These are phyloP conservation scores for Cryptococcus maquisensis DNA, from an alignment of 1,284 basidiomycete species.

Conservation along the genomic window DNA sequence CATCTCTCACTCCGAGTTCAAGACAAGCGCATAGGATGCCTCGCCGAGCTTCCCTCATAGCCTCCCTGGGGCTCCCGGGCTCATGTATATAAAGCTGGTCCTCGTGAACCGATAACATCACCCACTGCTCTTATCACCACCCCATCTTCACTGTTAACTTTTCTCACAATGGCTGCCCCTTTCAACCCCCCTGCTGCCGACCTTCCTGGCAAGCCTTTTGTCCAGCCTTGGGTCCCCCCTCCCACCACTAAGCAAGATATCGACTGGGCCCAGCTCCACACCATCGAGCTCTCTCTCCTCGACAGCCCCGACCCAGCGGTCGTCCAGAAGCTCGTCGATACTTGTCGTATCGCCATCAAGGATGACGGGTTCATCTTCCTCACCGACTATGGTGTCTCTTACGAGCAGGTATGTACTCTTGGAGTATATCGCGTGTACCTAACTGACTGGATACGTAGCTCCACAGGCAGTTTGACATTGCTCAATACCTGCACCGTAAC, in stretches of 20 bases:
- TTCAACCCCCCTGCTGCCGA: slow-evolving; percentile 23
- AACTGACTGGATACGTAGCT: background rate
- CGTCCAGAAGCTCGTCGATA: slow-evolving; percentile 5
- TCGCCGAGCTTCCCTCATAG: background rate
- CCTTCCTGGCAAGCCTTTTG: slow-evolving; percentile 17
- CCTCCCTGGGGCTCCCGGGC: background rate
- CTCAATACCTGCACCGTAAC: slow-evolving; percentile 7
- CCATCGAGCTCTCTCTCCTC: slow-evolving; percentile 18
- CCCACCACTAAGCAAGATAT: slow-evolving; percentile 12
- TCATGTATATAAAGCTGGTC: background rate
- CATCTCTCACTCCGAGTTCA: background rate
- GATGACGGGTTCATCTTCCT: slow-evolving; percentile 22
- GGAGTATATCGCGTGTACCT: background rate
- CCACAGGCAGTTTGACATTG: slow-evolving; percentile 13
- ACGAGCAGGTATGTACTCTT: slow-evolving; percentile 1
- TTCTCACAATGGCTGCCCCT: slow-evolving; percentile 7
- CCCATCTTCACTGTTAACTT: background rate
- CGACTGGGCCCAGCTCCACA: slow-evolving; percentile 19
- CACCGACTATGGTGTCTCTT: slow-evolving; percentile 18
- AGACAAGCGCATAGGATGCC: background rate
- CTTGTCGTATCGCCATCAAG: slow-evolving; percentile 15
- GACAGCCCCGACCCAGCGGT: slow-evolving; percentile 12
- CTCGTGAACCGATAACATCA: background rate
- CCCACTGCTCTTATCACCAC: background rate
- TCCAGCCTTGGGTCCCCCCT: slow-evolving; percentile 12